Evolutionary conservation across 192 early-diverging fungal genomes (phyloP).

Genomic region (Mortierella antarctica): DNA sequence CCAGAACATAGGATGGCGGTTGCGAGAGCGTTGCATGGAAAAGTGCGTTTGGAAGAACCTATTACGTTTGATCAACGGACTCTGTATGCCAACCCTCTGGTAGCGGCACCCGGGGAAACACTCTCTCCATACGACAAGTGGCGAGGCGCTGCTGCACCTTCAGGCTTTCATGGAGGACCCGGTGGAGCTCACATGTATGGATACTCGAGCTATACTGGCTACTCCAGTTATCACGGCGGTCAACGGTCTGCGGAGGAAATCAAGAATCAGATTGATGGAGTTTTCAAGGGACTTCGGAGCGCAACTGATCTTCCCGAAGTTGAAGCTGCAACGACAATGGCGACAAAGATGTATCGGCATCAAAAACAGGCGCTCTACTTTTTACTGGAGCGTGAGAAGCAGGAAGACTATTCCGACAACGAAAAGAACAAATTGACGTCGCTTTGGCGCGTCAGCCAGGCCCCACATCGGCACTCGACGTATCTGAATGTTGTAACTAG

Average conservation of each 20-base stretch:
- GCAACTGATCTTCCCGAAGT: conserved; percentile 59
- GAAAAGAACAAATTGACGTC: conserved; percentile 57
- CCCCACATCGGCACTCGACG: conserved; percentile 48
- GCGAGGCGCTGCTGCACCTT: conserved; percentile 28
- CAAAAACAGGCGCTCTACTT: conserved; percentile 89
- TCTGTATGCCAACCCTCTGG: conserved; percentile 44
- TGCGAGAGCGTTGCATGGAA: conserved; percentile 42
- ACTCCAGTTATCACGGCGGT: conserved; percentile 23
- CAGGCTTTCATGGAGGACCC: conserved; percentile 2
- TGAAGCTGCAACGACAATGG: conserved; percentile 58
- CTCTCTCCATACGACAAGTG: conserved; percentile 38
- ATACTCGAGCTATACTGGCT: conserved; percentile 27
- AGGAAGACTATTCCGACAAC: conserved; percentile 64
- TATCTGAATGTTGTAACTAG: conserved; percentile 65
- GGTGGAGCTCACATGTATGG: conserved; percentile 1
- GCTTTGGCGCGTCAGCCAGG: conserved; percentile 52
- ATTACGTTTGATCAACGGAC: conserved; percentile 44
- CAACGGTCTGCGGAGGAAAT: conserved; percentile 47
- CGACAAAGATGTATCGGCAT: conserved; percentile 76
- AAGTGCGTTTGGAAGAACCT: conserved; percentile 40
- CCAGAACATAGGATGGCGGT: conserved; percentile 33
- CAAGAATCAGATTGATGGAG: conserved; percentile 66
- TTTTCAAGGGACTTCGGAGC: conserved; percentile 68
- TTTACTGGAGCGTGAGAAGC: conserved; percentile 79
- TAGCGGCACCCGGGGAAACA: conserved; percentile 32